Conservation (phyloP, 768 basidiomycete species). For the Kwoniella shandongensis region DNA sequence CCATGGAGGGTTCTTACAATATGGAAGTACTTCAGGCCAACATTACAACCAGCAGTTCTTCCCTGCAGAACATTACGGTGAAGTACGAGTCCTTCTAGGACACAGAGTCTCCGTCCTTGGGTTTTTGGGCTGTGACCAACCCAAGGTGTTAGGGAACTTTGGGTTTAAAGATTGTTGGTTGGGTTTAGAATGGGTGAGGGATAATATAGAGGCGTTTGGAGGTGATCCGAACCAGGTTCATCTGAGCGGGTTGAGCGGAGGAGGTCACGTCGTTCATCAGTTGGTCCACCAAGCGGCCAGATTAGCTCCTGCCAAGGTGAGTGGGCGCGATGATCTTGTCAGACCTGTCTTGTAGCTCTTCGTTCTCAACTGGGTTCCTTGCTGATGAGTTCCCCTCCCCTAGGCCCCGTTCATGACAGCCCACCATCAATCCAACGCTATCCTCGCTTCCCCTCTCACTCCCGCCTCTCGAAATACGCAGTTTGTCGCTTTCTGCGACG, state of each 20-base stretch:
- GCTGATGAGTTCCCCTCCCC: slow-evolving; percentile 33
- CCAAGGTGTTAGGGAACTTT: slow-evolving; percentile 68
- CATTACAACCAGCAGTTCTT: slow-evolving; percentile 67
- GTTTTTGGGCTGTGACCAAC: slow-evolving; percentile 68
- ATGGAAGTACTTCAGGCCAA: slow-evolving; percentile 69
- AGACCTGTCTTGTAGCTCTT: too few relatives aligned
- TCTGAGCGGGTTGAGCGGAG: slow-evolving; percentile 71
- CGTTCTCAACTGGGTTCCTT: too few relatives aligned
- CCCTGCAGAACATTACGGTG: slow-evolving; percentile 61
- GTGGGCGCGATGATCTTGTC: background rate
- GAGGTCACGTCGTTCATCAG: slow-evolving; percentile 72
- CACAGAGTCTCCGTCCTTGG: slow-evolving; percentile 76
- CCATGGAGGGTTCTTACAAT: slow-evolving; percentile 78
- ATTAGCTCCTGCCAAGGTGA: slow-evolving; percentile 57
- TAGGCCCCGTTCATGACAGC: slow-evolving; percentile 69
- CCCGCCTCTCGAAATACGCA: slow-evolving; percentile 63
- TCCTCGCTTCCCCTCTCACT: slow-evolving; percentile 66
- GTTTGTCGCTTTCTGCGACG: slow-evolving; percentile 64
- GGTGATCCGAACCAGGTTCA: slow-evolving; percentile 66
- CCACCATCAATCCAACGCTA: slow-evolving; percentile 71
- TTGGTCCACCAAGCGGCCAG: slow-evolving; percentile 68
- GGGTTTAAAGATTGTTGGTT: slow-evolving; percentile 85
- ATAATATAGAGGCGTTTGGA: slow-evolving; percentile 69
- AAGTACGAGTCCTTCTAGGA: slow-evolving; percentile 75
- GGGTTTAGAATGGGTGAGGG: slow-evolving; percentile 69